Evolutionary conservation across 2,329 filamentous ascomycete genomes (phyloP), one percentile per base, ranked within the genome.

Genomic region (Aspergillus candidus): DNA sequence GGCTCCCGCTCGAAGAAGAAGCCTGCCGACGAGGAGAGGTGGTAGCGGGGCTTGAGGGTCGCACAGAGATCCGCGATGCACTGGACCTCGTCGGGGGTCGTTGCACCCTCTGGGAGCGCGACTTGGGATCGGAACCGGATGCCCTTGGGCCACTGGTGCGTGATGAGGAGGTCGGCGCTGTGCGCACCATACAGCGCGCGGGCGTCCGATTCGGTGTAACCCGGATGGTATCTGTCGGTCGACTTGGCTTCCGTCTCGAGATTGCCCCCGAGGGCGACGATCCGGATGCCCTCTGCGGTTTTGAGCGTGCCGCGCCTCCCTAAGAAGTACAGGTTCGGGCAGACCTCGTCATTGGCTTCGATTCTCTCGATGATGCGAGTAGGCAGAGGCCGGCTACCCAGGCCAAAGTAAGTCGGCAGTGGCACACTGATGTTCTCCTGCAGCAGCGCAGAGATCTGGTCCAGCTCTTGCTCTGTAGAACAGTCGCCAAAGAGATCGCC

Each of bases 1-100:
- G 91, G 88, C 66, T 97, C 93, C 44, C 93, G 82, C 69, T 98
- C 91, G 63, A 84, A 97, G 67, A 86, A 91, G 56, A 82, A 82
- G 6, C 75, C 68, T 1, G 80, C 75, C 0, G 86, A 86, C 3
- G 79, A 74, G 2, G 87, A 82, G 58, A 97, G 83, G 65, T 97
- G 90, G 60, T 98, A 98, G 22, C 87, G 82, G n/a, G 93, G 93
- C 63, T 89, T 93, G 14, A 98, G 68, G 1, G 80, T 70, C 3
- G 82, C 75, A 58, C 85, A 91, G 10, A 98, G 75, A 47, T 94
- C 86, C 5, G 89, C 81, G 34, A 97, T 73, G 43, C 82, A 80
- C 41, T 82, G 76, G n/a, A 79, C 79, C 44, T 77, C 75, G 15
- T 71, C 55, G 0, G 82, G 72, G 4, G 75, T 66, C 2, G 68